These are phyloP conservation scores for Silybum marianum DNA, from an alignment of 129 eudicot genomes.

Conservation along the genomic window DNA sequence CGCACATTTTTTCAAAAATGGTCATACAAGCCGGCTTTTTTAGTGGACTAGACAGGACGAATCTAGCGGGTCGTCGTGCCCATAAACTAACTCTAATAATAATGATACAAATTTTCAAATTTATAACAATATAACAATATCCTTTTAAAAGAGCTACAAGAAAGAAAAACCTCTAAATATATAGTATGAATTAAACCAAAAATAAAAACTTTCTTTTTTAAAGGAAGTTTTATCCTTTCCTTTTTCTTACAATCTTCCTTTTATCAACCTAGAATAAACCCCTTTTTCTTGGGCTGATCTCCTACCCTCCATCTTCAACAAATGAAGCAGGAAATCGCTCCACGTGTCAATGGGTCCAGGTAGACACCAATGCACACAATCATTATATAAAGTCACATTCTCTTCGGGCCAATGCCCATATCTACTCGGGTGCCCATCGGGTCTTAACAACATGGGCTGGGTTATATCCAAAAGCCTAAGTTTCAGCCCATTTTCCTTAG, in stretches of 20 bases:
- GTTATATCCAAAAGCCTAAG: constrained; percentile 59
- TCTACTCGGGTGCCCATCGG: constrained; percentile 76
- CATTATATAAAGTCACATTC: constrained; percentile 56
- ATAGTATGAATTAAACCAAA: not conserved
- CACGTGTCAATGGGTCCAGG: constrained; percentile 71
- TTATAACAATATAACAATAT: not conserved
- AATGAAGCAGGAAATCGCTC: constrained; percentile 60
- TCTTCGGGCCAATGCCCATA: constrained; percentile 63
- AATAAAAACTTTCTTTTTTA: not conserved
- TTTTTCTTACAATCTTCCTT: not conserved
- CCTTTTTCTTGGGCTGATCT: constrained; percentile 23
- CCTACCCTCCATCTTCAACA: constrained; percentile 52
- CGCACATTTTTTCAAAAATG: no score
- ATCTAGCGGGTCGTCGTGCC: no score
- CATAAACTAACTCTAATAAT: no score
- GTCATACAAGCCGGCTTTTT: no score
- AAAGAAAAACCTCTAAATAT: not conserved
- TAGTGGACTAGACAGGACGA: no score
- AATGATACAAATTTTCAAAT: not conserved
- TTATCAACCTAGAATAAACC: not conserved
- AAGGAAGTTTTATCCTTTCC: not conserved
- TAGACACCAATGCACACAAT: constrained; percentile 67
- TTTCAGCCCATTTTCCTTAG: constrained; percentile 39
- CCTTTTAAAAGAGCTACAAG: not conserved
- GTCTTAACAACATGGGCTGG: constrained; percentile 55